Conservation (phyloP, 257 asterid genomes). For the Anisodus tanguticus region DNA sequence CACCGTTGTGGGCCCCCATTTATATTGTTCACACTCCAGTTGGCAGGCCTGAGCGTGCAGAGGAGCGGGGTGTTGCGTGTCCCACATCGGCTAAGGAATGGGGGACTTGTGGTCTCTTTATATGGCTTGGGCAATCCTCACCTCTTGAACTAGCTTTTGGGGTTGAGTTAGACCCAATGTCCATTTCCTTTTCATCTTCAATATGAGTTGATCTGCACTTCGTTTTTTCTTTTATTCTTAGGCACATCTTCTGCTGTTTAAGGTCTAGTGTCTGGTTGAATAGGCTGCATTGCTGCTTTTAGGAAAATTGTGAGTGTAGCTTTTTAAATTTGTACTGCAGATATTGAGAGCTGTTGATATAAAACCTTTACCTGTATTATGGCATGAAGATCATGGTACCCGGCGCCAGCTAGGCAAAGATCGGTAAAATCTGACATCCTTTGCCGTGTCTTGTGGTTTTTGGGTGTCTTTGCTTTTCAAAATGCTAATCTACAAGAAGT, state of each 20-base stretch:
- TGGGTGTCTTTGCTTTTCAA: conserved; percentile 7
- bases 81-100: too few relatives aligned
- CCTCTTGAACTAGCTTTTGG: too few relatives aligned
- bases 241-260: conserved; percentile 16
- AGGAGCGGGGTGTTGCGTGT: too few relatives aligned
- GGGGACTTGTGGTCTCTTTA: too few relatives aligned
- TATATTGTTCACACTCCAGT: too few relatives aligned
- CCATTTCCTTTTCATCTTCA: neutral
- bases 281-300: conserved; percentile 11
- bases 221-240: conserved; percentile 18
- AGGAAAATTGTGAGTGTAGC: conserved; percentile 20
- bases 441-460: conserved; percentile 6
- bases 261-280: neutral
- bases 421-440: conserved; percentile 53
- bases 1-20: too few relatives aligned
- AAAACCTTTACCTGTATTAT: conserved; percentile 72
- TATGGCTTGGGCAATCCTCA: too few relatives aligned
- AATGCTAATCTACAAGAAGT: conserved; percentile 19
- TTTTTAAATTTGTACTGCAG: conserved; percentile 49
- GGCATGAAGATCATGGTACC: conserved; percentile 92
- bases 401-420: conserved; percentile 63
- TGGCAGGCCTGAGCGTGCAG: too few relatives aligned
- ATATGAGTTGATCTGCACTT: neutral
- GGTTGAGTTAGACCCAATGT: too few relatives aligned
- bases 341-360: conserved; percentile 64